Percentiles rank a stretch among this genome's conserved stretches.
These are phyloP conservation scores for Tolypocladium amazonense DNA, from an alignment of 2,329 filamentous ascomycete genomes.

Conservation along the genomic window DNA sequence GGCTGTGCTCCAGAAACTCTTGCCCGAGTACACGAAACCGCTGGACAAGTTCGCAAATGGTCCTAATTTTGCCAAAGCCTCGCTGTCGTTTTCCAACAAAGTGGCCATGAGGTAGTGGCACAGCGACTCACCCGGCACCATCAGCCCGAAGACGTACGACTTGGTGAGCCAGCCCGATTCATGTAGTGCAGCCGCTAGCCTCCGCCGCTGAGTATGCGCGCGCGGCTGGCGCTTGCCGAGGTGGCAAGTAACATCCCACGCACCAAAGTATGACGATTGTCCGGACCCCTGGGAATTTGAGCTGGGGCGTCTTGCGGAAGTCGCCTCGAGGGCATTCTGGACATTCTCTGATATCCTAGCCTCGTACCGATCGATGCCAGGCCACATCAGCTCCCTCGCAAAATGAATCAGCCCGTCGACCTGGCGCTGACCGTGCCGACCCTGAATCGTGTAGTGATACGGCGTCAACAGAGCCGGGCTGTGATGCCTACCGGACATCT, in stretches of 20 bases:
- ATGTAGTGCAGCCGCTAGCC: conserved; percentile 46
- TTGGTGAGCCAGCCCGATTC: conserved; percentile 56
- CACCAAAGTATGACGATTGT: conserved; percentile 36
- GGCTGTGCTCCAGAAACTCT: conserved; percentile 59
- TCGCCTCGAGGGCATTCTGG: conserved; percentile 24
- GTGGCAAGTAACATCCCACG: conserved; percentile 24
- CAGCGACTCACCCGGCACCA: conserved; percentile 53
- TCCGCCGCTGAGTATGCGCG: conserved; percentile 34
- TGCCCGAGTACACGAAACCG: conserved; percentile 51
- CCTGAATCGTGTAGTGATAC: conserved; percentile 38
- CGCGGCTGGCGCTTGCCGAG: conserved; percentile 16
- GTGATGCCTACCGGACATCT: conserved; percentile 33
- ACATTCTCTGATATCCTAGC: conserved; percentile 37
- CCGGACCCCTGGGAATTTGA: conserved; percentile 23
- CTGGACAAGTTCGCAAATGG: conserved; percentile 52
- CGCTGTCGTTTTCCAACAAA: conserved; percentile 52
- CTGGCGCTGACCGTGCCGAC: conserved; percentile 47
- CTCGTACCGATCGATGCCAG: conserved; percentile 43
- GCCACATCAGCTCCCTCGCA: conserved; percentile 52
- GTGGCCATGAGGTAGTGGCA: conserved; percentile 57
- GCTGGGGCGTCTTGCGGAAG: conserved; percentile 23
- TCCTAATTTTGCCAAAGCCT: conserved; percentile 47
- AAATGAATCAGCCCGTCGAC: conserved; percentile 53
- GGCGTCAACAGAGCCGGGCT: conserved; percentile 20
- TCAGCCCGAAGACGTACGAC: conserved; percentile 54